phyloP scores from a whole-genome alignment of 1,284 basidiomycete genomes.

The Moniliella sp. region DNA sequence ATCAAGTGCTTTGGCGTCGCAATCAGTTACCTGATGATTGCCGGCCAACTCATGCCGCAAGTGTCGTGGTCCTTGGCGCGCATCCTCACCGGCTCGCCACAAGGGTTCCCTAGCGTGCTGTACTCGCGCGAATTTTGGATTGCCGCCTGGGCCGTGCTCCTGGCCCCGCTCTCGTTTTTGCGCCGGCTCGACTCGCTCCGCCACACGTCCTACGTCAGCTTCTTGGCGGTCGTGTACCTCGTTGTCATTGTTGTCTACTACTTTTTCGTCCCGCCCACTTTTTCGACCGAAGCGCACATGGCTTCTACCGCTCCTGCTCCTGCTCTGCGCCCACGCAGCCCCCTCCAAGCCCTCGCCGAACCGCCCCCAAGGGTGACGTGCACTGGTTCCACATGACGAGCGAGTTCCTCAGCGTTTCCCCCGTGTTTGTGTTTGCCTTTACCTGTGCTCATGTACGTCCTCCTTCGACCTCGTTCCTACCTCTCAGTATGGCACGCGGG shows the following conservation, averaged over 20 bases:
- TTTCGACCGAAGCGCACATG: too few relatives aligned
- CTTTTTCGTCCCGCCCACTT: too few relatives aligned
- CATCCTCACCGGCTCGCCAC: slow-evolving; percentile 8
- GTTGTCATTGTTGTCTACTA: slow-evolving; percentile 26
- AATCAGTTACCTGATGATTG: slow-evolving; percentile 47
- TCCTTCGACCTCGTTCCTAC: too few relatives aligned
- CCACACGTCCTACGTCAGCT: slow-evolving; percentile 61
- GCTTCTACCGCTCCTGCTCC: too few relatives aligned
- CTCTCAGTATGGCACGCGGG: too few relatives aligned
- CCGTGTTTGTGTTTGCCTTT: slow-evolving; percentile 79
- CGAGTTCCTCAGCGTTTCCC: slow-evolving; percentile 54
- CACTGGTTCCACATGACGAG: slow-evolving; percentile 44
- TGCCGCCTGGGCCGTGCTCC: slow-evolving; percentile 53
- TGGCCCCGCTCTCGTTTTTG: slow-evolving; percentile 67
- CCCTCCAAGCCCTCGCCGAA: slow-evolving; percentile 4
- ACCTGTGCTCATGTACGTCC: slow-evolving; percentile 10
- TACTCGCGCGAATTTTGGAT: slow-evolving; percentile 67
- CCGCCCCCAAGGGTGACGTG: slow-evolving; percentile 17
- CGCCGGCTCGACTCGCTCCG: slow-evolving; percentile 46
- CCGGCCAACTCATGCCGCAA: slow-evolving; percentile 53
- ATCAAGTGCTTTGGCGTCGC: slow-evolving; percentile 56
- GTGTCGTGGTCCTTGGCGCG: slow-evolving; percentile 56
- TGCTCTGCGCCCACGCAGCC: too few relatives aligned
- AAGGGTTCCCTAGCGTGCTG: slow-evolving; percentile 11
- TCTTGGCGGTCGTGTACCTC: slow-evolving; percentile 50